phyloP scores from a whole-genome alignment of 805 yeast species.

The Ogataea nitratoaversa region DNA sequence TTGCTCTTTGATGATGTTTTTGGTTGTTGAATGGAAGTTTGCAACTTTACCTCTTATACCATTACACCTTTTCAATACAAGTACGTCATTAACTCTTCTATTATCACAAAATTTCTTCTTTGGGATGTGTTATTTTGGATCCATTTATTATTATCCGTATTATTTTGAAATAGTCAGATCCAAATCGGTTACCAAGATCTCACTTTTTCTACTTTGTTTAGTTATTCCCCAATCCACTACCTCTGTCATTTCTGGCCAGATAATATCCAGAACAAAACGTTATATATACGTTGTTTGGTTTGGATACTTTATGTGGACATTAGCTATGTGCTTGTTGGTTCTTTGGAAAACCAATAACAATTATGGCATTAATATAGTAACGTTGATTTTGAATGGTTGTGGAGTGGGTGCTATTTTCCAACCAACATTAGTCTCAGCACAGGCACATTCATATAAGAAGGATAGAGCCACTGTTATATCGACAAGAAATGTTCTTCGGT shows the following conservation, averaged over 20 bases:
- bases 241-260: slow-evolving; percentile 43
- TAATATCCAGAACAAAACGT: slow-evolving; percentile 41
- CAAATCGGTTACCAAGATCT: slow-evolving; percentile 34
- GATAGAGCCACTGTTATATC: slow-evolving; percentile 59
- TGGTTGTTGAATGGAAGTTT: slow-evolving; percentile 46
- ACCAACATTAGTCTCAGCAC: slow-evolving; percentile 53
- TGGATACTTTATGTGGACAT: slow-evolving; percentile 41
- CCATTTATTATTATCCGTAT: slow-evolving; percentile 45
- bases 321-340: slow-evolving; percentile 39
- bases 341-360: no score
- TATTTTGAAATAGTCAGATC: slow-evolving; percentile 45
- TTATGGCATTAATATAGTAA: no score
- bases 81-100: slow-evolving; percentile 33
- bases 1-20: slow-evolving; percentile 35
- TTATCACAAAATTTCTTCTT: slow-evolving; percentile 39
- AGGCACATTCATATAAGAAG: slow-evolving; percentile 44
- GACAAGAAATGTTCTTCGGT: slow-evolving; percentile 50
- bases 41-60: slow-evolving; percentile 55
- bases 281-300: slow-evolving; percentile 37
- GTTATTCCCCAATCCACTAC: slow-evolving; percentile 39
- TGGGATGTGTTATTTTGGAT: slow-evolving; percentile 46
- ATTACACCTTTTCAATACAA: slow-evolving; percentile 36
- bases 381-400: no score
- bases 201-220: slow-evolving; percentile 40
- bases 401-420: slow-evolving; percentile 52